These are phyloP conservation scores for Podospora australis DNA, from an alignment of 495 filamentous ascomycete genomes.

Conservation along the genomic window DNA sequence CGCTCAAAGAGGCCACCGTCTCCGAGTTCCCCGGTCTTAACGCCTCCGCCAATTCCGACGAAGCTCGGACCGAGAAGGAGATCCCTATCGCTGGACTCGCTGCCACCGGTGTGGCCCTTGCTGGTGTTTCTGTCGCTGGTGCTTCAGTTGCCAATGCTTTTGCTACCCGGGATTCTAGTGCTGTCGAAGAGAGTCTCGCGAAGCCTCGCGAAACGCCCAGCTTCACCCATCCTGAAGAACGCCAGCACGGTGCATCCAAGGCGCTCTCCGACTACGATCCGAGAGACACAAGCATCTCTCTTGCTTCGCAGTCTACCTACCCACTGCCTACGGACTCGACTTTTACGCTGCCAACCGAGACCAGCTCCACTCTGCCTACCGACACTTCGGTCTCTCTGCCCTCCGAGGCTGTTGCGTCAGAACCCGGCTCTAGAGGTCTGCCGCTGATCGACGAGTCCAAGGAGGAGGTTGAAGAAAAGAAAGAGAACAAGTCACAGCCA, in stretches of 20 bases:
- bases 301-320: slow-evolving; percentile 8
- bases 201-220: too few species aligned
- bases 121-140: not conserved
- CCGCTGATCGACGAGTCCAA: not conserved
- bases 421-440: slow-evolving; percentile 3
- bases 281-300: slow-evolving; percentile 5
- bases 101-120: not conserved
- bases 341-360: slow-evolving; percentile 14
- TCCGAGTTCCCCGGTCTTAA: not conserved
- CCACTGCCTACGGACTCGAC: slow-evolving; percentile 12
- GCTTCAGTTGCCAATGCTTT: slow-evolving; percentile 4
- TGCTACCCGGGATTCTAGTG: not conserved
- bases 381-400: slow-evolving; percentile 11
- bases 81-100: not conserved
- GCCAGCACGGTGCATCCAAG: not conserved
- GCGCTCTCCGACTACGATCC: slow-evolving; percentile 6
- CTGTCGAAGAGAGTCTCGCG: slow-evolving; percentile 1
- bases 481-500: slow-evolving; percentile 4
- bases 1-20: slow-evolving; percentile 7
- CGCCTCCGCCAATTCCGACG: not conserved
- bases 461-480: not conserved
- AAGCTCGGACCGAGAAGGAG: not conserved
- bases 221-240: slow-evolving; percentile 1
- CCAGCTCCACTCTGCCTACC: slow-evolving; percentile 10
- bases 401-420: slow-evolving; percentile 2